Percentiles rank a stretch among this genome's conserved stretches.
phyloP scores from a whole-genome alignment of 306 rosid species.

The Prosopis cineraria region DNA sequence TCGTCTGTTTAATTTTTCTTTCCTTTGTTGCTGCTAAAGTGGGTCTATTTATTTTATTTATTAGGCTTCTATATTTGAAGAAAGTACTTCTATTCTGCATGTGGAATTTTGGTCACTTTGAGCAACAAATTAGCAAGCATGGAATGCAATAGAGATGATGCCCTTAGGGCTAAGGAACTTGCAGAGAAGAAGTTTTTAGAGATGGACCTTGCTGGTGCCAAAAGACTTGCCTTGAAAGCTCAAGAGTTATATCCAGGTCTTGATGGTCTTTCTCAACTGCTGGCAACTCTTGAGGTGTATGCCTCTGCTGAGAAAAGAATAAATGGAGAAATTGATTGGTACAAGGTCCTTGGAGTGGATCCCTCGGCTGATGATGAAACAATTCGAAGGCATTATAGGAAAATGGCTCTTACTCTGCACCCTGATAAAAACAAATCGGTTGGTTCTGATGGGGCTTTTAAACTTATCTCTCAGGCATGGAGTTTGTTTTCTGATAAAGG shows the following conservation, averaged over 20 bases:
- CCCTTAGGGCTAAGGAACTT: conserved; percentile 58
- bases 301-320: conserved; percentile 56
- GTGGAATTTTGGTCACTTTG: conserved; percentile 24
- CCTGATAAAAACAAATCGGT: conserved; percentile 83
- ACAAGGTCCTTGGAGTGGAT: conserved; percentile 69
- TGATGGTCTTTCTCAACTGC: conserved; percentile 62
- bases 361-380: conserved; percentile 60
- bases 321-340: conserved; percentile 66
- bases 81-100: conserved; percentile 28
- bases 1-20: conserved; percentile 17
- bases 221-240: conserved; percentile 65
- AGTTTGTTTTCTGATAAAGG: conserved; percentile 56
- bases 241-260: conserved; percentile 56
- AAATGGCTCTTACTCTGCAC: conserved; percentile 61
- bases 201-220: conserved; percentile 56
- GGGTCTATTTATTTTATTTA: conserved; percentile 31
- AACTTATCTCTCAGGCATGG: conserved; percentile 70
- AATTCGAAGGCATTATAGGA: conserved; percentile 59
- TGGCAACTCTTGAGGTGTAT: conserved; percentile 66
- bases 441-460: conserved; percentile 84
- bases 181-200: conserved; percentile 65
- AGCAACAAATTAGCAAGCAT: conserved; percentile 44
- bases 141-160: conserved; percentile 65
- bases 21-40: conserved; percentile 39
- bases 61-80: conserved; percentile 34